Base-by-base conservation (phyloP, 2,329 filamentous ascomycete genomes). In the Hymenoscyphus albidus region DNA sequence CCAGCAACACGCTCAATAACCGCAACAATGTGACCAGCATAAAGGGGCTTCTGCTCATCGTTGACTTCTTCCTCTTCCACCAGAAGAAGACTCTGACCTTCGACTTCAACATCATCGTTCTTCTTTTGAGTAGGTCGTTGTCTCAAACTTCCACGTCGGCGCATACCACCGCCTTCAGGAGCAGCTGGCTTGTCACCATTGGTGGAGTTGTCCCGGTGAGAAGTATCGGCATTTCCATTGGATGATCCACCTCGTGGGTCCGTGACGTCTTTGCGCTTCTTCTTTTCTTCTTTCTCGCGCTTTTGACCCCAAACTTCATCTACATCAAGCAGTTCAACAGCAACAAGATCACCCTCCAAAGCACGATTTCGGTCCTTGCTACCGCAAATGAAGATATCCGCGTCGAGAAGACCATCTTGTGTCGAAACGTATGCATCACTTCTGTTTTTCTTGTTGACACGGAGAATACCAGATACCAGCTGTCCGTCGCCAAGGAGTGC, bases 391-490 rank as follows among this genome's bases (percentile, higher is more conserved):
- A 99, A 99, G 75, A 99, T 99, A 76, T 99, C 95, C 55, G 95
- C 94, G 78, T 98, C 95, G 58, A 99, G 84, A 66, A 90, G 80
- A 58, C 87, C 87, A 76, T 99, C 95, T 67, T 90, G 88, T 13
- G 93, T 97, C 12, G 95, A 95, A 63, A 99, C 95, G 74, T 99
- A 99, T 35, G 95, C 95, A 78, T 99, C 95, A 73, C 94, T 98
- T 69, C 95, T 90, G 80, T 99, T 99, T 84, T 99, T 99, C 83
- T 98, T 99, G 86, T 99, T 99, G 70, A 99, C 95, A 66, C 95
- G 91, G 61, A 99, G 89, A 71, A 97, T 93, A 80, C 95, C 95
- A 67, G 94, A 94, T 62, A 99, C 95, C 64, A 99, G 88, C 78
- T 97, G 93, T 18, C 95, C 95, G 74, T 97, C 92, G 66, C 87